Base-by-base conservation (phyloP, 495 filamentous ascomycete species). In the Chaetomium cochliodes region DNA sequence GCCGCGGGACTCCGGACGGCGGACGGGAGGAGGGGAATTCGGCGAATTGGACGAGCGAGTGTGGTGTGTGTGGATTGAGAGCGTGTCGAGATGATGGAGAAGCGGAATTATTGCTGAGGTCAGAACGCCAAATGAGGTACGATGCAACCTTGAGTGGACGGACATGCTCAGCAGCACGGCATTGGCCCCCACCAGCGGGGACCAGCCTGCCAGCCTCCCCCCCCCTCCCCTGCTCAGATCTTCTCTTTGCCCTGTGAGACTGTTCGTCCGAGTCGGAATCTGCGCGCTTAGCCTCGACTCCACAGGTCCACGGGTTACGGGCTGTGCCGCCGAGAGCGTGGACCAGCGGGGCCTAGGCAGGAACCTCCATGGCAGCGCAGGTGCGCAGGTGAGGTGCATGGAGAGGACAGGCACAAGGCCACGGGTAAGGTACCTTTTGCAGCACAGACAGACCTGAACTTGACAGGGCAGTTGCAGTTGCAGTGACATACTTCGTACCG, bases 1-100 rank as follows among this genome's bases (percentile, higher is more conserved):
- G 47, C 49, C 60, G 30, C 60, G 7, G 49, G 13, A 44, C 60
- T 20, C 25, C 41, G 55, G n/a, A n/a, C n/a, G n/a, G n/a, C n/a
- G n/a, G n/a, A n/a, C n/a, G n/a, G 15, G 2, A 5, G 2, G 18
- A 13, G 52, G 23, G 28, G 3, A 20, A 23, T 5, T 11, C 12
- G 58, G 28, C 46, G 18, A 60, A 42, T 60, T 18, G 59, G 41
- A 44, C 46, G 16, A 16, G 26, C 25, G 23, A 3, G 50, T 9
- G n/a, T 12, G 16, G 46, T 18, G 44, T 20, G 39, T 15, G 11
- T 44, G 41, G 11, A 44, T 44, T 4, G 41, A 2, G 41, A 2
- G 41, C 13, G 16, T 44, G 0, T 15, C 1, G 6, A 44, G 6
- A 44, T 15, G 16, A 41, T 44, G 13, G 41, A 5, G 41, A 9